phyloP scores from a whole-genome alignment of 2,329 filamentous ascomycete genomes.

The Coleophoma eucalyptorum region DNA sequence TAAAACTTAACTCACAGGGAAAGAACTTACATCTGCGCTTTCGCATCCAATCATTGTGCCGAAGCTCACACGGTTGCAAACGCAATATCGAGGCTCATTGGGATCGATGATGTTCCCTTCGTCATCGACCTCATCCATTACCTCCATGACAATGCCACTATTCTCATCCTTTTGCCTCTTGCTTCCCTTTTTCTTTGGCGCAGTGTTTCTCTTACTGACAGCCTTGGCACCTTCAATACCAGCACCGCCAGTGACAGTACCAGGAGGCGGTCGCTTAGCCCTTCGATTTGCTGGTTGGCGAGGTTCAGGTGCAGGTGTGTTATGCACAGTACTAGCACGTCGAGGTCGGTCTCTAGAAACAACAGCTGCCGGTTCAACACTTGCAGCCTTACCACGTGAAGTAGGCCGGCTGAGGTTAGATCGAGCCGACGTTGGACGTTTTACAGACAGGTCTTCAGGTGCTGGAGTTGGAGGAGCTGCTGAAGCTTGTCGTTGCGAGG shows the following conservation, averaged over 20 bases:
- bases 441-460: conserved; percentile 17
- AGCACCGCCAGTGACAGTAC: conserved; percentile 51
- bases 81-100: conserved; percentile 71
- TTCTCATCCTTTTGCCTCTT: conserved; percentile 35
- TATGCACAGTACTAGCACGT: conserved; percentile 32
- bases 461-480: conserved; percentile 12
- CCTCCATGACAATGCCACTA: conserved; percentile 39
- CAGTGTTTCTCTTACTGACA: conserved; percentile 65
- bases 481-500: conserved; percentile 7
- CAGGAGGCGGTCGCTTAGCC: conserved; percentile 67
- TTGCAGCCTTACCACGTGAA: conserved; percentile 27
- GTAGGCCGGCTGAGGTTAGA: background rate
- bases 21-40: conserved; percentile 62
- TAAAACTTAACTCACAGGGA: conserved; percentile 6
- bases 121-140: conserved; percentile 58
- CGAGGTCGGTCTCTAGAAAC: conserved; percentile 24
- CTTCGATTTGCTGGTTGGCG: conserved; percentile 47
- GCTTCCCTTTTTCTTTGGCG: conserved; percentile 59
- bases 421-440: conserved; percentile 20
- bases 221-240: conserved; percentile 41
- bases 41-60: conserved; percentile 84
- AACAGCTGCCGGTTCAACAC: conserved; percentile 19
- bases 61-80: conserved; percentile 76
- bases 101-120: conserved; percentile 70
- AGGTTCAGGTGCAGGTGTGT: conserved; percentile 35